Base-by-base conservation (phyloP, 441 rosid species). In the Euphorbia corollata region DNA sequence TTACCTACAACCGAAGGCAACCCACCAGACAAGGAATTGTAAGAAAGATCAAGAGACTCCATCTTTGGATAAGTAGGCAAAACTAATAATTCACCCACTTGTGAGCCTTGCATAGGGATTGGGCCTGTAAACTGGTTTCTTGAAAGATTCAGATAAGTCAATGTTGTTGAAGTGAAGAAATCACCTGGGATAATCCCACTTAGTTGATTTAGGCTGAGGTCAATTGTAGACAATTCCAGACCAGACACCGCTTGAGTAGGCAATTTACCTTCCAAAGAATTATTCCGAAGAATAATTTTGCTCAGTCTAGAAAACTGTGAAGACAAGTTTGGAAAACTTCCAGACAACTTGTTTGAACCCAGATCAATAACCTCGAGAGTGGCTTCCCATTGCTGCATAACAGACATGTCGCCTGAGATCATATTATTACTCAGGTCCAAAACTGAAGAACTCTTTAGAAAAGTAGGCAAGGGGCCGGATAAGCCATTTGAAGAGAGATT, bases 11-110 rank as follows among this genome's bases (percentile, higher is more conserved):
- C 88, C 8, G 85, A 75, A 55, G 94, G 86, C 74, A 92, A 75
- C 67, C 67, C 66, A 71, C 92, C 96, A 27, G 77, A 72, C 66
- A 92, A 82, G 70, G 81, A 83, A 81, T 92, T 92, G 67, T 80
- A 39, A 12, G 97, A 92, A 72, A 92, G 97, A 82, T 92, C 97
- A 77, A 92, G 95, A 72, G 77, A 88, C 77, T 88, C 92, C 88
- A 92, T 75, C 47, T 32, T 82, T 22, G 87, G 84, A 73, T 67
- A 69, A 71, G 82, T 67, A 62, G 77, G 78, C 76, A 83, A 48
- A 62, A 75, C 72, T 71, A 87, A 68, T 36, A 90, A 79, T 74
- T 84, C 92, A 65, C 82, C 84, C 20, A 79, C 89, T 30, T 30
- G 76, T 22, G 91, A 83, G 11, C 86, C 73, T 64, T 70, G 86